Percentiles rank a stretch among this genome's conserved stretches.
phyloP scores from a whole-genome alignment of 139 green algal genomes.

The Chlorella sp. region DNA sequence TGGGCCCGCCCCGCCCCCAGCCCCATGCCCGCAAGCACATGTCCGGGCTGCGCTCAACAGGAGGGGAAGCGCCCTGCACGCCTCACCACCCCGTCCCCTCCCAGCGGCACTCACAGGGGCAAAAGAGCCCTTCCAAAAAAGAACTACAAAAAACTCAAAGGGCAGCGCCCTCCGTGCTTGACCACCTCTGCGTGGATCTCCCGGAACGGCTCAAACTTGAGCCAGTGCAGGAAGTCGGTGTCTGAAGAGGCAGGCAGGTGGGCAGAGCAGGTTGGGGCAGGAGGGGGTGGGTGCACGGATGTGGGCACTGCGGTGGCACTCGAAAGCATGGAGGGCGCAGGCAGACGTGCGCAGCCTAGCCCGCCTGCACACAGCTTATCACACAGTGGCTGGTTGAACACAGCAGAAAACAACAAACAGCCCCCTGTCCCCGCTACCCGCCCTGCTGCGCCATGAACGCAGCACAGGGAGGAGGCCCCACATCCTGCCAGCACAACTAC shows the following conservation, averaged over 20 bases:
- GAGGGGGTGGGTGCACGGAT: background rate
- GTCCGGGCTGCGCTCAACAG: background rate
- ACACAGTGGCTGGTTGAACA: too few relatives aligned
- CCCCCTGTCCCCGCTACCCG: too few relatives aligned
- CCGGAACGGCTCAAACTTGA: background rate
- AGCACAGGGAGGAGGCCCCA: too few relatives aligned
- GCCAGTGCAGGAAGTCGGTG: conserved; percentile 32
- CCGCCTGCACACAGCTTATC: background rate
- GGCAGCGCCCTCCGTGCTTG: conserved; percentile 49
- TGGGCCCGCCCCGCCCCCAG: too few relatives aligned
- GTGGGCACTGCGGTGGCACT: background rate
- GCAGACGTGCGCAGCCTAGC: background rate
- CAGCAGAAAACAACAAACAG: too few relatives aligned
- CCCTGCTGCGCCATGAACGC: too few relatives aligned
- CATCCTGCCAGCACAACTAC: too few relatives aligned
- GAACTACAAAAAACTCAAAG: too few relatives aligned
- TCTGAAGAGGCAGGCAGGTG: background rate
- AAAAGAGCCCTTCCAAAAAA: too few relatives aligned
- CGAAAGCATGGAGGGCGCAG: background rate
- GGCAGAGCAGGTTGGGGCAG: background rate
- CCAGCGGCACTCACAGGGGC: background rate
- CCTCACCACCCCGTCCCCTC: too few relatives aligned
- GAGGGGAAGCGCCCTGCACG: too few relatives aligned
- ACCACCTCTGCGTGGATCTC: conserved; percentile 33
- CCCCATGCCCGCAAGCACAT: too few relatives aligned